Percentiles rank a stretch among this genome's conserved stretches.
Evolutionary conservation across 2,329 filamentous ascomycete species (phyloP).

Genomic region (Apiospora saccharicola): DNA sequence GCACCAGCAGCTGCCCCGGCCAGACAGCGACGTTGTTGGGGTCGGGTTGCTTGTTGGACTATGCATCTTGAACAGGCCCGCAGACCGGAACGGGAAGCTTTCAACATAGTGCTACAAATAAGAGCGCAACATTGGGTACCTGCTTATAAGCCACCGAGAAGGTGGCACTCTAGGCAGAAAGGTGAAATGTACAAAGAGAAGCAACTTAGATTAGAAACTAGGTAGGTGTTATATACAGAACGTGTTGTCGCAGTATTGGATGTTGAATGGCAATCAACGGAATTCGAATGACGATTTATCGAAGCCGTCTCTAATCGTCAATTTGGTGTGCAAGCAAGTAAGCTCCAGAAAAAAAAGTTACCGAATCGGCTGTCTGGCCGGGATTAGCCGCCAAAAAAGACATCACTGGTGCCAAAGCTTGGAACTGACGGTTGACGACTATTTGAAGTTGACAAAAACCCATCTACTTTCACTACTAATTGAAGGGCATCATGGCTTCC

Average conservation of each 20-base stretch:
- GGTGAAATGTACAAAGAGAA: not conserved
- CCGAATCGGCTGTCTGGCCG: slow-evolving; percentile 13
- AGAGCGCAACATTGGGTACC: slow-evolving; percentile 30
- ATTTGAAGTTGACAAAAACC: slow-evolving; percentile 22
- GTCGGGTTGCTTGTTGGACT: slow-evolving; percentile 49
- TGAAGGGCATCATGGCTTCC: slow-evolving; percentile 64
- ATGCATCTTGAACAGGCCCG: slow-evolving; percentile 70
- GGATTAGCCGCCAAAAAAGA: slow-evolving; percentile 23
- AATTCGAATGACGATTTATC: not conserved
- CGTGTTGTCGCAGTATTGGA: not conserved
- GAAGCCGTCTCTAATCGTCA: not conserved
- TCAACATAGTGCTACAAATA: slow-evolving; percentile 45
- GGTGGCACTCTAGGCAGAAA: not conserved
- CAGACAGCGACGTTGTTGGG: slow-evolving; percentile 37
- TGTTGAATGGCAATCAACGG: not conserved
- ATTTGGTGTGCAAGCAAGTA: not conserved
- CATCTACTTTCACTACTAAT: slow-evolving; percentile 47
- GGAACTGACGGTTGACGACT: slow-evolving; percentile 18
- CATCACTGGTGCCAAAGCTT: slow-evolving; percentile 18
- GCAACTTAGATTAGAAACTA: not conserved
- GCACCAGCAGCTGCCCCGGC: slow-evolving; percentile 48
- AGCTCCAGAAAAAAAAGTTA: slow-evolving; percentile 24
- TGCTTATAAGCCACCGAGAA: slow-evolving; percentile 3
- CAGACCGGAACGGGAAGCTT: slow-evolving; percentile 49
- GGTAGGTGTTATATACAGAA: not conserved